Evolutionary conservation across 2,329 filamentous ascomycete genomes (phyloP), one percentile per base, ranked within the genome.

Genomic region (Colletotrichum sidae): DNA sequence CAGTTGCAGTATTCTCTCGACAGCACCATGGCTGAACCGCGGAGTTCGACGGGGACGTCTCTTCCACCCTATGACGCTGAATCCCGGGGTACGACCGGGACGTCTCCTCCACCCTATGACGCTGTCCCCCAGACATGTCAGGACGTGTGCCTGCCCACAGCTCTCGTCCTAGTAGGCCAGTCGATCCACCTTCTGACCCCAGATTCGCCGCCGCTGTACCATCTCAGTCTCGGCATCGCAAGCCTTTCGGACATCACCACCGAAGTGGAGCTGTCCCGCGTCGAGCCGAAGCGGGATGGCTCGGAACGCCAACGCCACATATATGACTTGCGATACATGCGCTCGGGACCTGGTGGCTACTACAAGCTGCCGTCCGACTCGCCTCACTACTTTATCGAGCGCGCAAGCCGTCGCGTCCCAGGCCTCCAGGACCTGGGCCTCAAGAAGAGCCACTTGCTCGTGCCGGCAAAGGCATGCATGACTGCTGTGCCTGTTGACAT

Each of bases 311-410:
- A 46, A 45, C 56, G 56, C 25, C 49, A 60, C 8, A 60, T 60
- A 10, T 60, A 60, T 13, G 56, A 60, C 56, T 17, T 60, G 56
- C 39, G 49, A 13, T 45, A 53, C 17, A 53, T 60, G 56, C 49
- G 56, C 49, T 53, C 34, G 25, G 56, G 56, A n/a, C 56, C 49
- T 1, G 56, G 56, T 13, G 56, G 49, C 33, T 60, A 53, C 39
- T 33, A 37, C 34, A 45, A n/a, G 33, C 56, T 60, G 15, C 56
- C 49, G 34, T 60, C 56, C 13, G 56, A 60, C 49, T 60, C 49
- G 47, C 56, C 49, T 6, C 49, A 38, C n/a, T 60, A 60, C 41
- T 52, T 44, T 8, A 60, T 60, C 10, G 15, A 60, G 38, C 49
- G 56, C 13, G 47, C 49, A 12, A 60, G 25, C 56, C 56, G 56